phyloP scores from a whole-genome alignment of 805 yeast genomes.

The Middelhovenomyces tepae region DNA sequence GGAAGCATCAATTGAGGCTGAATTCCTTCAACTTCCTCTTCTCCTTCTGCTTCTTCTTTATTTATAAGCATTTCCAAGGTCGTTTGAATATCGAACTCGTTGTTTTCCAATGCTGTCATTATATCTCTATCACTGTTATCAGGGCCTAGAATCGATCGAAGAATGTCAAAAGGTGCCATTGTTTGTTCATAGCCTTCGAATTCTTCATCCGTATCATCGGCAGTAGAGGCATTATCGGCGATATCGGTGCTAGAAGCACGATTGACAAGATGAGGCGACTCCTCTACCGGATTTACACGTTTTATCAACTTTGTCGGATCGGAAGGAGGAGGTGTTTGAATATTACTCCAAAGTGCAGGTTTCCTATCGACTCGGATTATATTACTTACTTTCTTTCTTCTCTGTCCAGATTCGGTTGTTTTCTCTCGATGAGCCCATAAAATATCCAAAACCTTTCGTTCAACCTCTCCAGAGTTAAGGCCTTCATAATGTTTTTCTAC shows the following conservation, averaged over 20 bases:
- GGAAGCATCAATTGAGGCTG: neutral
- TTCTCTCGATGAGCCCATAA: constrained; percentile 34
- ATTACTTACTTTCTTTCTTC: too few relatives aligned
- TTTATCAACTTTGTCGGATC: constrained; percentile 13
- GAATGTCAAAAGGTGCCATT: constrained; percentile 30
- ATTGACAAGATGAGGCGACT: too few relatives aligned
- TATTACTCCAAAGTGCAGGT: too few relatives aligned
- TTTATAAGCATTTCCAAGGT: constrained; percentile 20
- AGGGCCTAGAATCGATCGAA: constrained; percentile 28
- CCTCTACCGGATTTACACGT: too few relatives aligned
- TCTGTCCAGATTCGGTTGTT: too few relatives aligned
- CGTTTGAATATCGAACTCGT: constrained; percentile 29
- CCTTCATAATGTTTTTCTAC: constrained; percentile 19
- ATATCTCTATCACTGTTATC: constrained; percentile 28
- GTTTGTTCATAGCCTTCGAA: constrained; percentile 8
- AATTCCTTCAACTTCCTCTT: neutral
- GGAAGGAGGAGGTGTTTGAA: constrained; percentile 13
- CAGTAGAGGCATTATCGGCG: too few relatives aligned
- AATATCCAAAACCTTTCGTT: constrained; percentile 32
- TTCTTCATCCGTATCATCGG: too few relatives aligned
- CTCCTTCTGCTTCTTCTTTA: neutral
- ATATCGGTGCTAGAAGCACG: too few relatives aligned
- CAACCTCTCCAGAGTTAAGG: constrained; percentile 21
- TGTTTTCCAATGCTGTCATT: constrained; percentile 29
- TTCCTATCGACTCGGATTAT: too few relatives aligned